These are phyloP conservation scores for Hygrocybe coccinea DNA, from an alignment of 768 basidiomycete species.

Conservation along the genomic window DNA sequence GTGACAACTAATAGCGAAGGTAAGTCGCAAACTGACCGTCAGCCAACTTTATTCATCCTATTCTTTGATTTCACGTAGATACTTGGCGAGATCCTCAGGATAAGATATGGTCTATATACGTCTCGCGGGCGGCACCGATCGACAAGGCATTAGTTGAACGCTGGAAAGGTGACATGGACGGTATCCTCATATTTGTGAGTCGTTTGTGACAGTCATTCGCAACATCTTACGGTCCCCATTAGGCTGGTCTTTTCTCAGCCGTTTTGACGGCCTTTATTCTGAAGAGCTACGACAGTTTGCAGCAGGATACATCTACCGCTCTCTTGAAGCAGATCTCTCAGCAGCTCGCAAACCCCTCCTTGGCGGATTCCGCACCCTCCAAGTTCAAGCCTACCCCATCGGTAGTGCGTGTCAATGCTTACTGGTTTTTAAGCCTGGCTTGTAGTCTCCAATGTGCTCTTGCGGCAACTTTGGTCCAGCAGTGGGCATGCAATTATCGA, in stretches of 20 bases:
- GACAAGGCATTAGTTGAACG: not conserved
- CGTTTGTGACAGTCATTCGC: not conserved
- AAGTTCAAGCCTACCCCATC: not conserved
- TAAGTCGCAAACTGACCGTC: no score
- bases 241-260: slow-evolving; percentile 40
- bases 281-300: slow-evolving; percentile 26
- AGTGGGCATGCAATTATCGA: slow-evolving; percentile 43
- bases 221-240: not conserved
- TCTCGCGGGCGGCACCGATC: not conserved
- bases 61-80: not conserved
- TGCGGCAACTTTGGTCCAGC: slow-evolving; percentile 44
- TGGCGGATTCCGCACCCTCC: not conserved
- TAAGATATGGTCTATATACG: not conserved
- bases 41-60: no score
- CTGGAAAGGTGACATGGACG: not conserved
- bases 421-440: slow-evolving; percentile 45
- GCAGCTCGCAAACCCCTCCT: slow-evolving; percentile 19
- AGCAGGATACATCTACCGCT: slow-evolving; percentile 27
- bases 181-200: not conserved
- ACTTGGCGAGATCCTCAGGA: not conserved
- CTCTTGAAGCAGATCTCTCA: slow-evolving; percentile 31
- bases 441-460: slow-evolving; percentile 40
- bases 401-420: slow-evolving; percentile 3
- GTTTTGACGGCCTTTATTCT: slow-evolving; percentile 37
- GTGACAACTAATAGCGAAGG: no score